Conservation (phyloP, 2,329 filamentous ascomycete species). For the Aspergillus sergii region DNA sequence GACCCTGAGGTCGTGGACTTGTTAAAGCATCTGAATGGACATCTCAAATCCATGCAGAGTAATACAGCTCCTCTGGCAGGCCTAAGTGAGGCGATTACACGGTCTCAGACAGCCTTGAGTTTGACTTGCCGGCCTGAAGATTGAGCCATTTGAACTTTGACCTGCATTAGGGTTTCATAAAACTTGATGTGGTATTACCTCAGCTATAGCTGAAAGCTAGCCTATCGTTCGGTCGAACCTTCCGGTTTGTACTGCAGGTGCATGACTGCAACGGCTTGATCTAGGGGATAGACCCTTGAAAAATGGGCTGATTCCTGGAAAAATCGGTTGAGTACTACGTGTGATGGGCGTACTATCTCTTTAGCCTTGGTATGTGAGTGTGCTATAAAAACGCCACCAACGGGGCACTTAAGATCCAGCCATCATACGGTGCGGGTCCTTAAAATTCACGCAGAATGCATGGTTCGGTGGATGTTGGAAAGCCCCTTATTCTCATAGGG, state of each 20-base stretch:
- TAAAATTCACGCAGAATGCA: background rate
- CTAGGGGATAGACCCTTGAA: background rate
- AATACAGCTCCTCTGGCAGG: conserved; percentile 43
- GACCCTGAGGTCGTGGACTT: conserved; percentile 41
- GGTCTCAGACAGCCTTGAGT: conserved; percentile 40
- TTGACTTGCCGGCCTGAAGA: conserved; percentile 34
- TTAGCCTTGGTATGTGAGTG: background rate
- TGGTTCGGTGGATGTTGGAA: background rate
- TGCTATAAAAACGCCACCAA: background rate
- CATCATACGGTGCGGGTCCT: background rate
- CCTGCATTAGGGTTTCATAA: too few relatives aligned
- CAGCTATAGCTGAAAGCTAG: background rate
- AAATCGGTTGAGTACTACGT: background rate
- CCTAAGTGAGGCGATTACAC: conserved; percentile 40
- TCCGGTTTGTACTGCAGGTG: background rate
- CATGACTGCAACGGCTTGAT: background rate
- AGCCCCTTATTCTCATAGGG: background rate
- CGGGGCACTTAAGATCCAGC: background rate
- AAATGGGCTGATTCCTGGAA: background rate
- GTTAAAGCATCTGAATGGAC: conserved; percentile 44
- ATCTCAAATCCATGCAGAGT: conserved; percentile 48
- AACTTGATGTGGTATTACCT: background rate
- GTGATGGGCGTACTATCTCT: background rate
- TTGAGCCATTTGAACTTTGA: conserved; percentile 23
- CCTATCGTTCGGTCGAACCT: background rate